A percentile compares a stretch with the other conserved stretches of the same genome.
Conservation (phyloP, 2,329 filamentous ascomycete genomes). For the Thelonectria blattea region DNA sequence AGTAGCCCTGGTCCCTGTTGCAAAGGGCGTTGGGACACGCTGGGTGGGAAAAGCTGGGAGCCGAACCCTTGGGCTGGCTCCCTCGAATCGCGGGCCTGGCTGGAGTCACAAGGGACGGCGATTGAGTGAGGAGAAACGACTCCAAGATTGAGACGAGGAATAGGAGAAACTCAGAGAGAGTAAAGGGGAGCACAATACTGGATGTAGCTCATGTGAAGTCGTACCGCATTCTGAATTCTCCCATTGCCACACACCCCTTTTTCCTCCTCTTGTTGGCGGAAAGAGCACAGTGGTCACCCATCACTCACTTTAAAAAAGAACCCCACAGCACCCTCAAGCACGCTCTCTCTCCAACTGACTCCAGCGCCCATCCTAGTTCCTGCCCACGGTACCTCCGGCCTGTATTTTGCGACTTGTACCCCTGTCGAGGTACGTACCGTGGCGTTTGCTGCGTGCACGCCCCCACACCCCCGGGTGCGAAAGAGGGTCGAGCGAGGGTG, state of each 20-base stretch:
- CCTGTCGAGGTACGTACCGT: slow-evolving; percentile 26
- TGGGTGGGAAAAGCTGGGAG: slow-evolving; percentile 27
- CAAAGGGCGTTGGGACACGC: slow-evolving; percentile 22
- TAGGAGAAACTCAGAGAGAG: background rate
- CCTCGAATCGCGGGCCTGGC: slow-evolving; percentile 24
- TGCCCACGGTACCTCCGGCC: slow-evolving; percentile 37
- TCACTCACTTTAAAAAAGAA: slow-evolving; percentile 14
- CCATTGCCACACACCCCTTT: slow-evolving; percentile 8
- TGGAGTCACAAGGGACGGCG: slow-evolving; percentile 20
- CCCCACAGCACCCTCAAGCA: slow-evolving; percentile 15
- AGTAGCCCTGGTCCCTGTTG: slow-evolving; percentile 34
- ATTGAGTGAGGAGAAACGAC: slow-evolving; percentile 5
- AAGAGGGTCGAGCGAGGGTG: background rate
- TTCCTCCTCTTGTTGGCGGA: background rate
- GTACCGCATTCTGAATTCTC: slow-evolving; percentile 4
- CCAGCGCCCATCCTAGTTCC: slow-evolving; percentile 25
- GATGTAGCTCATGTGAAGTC: background rate
- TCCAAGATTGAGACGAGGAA: background rate
- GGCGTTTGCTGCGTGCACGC: slow-evolving; percentile 16
- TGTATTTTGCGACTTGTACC: slow-evolving; percentile 33
- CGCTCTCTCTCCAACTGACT: slow-evolving; percentile 22
- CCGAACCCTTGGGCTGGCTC: slow-evolving; percentile 24
- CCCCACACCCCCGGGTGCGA: slow-evolving; percentile 13
- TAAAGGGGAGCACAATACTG: background rate
- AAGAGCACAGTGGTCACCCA: slow-evolving; percentile 8